Conservation (phyloP, 2,329 filamentous ascomycete genomes). For the Ceratocystiopsis sp. region DNA sequence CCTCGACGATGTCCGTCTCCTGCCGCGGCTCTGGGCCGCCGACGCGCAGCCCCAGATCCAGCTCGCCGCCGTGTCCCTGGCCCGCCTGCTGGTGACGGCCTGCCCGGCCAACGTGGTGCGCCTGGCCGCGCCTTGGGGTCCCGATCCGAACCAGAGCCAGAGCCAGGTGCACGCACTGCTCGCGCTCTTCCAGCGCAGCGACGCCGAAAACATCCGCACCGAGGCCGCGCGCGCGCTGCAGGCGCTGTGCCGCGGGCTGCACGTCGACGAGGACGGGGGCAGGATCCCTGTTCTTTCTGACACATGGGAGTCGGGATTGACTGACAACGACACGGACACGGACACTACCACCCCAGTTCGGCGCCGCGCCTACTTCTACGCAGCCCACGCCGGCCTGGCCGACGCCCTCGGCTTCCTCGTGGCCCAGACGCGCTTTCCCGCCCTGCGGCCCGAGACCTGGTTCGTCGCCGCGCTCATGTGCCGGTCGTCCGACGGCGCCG, state of each 20-base stretch:
- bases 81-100: constrained; percentile 36
- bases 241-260: constrained; percentile 36
- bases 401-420: constrained; percentile 33
- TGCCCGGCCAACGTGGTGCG: constrained; percentile 33
- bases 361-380: constrained; percentile 25
- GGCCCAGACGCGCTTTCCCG: constrained; percentile 39
- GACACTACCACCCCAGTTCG: too few relatives aligned
- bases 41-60: constrained; percentile 37
- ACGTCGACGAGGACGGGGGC: constrained; percentile 14
- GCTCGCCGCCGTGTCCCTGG: constrained; percentile 40
- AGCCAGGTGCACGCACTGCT: constrained; percentile 23
- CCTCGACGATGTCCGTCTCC: constrained; percentile 19
- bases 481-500: constrained; percentile 30
- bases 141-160: constrained; percentile 18
- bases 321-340: too few relatives aligned
- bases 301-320: constrained; percentile 14
- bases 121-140: constrained; percentile 25
- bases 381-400: constrained; percentile 22
- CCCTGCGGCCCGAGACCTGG: constrained; percentile 42
- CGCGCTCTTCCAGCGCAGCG: constrained; percentile 24
- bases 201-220: constrained; percentile 38
- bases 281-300: constrained; percentile 13
- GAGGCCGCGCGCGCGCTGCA: constrained; percentile 39
- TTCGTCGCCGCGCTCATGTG: constrained; percentile 46
- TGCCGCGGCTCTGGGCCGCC: constrained; percentile 37